Base-by-base conservation (phyloP, 2,329 filamentous ascomycete species). In the Epichloe scottii region DNA sequence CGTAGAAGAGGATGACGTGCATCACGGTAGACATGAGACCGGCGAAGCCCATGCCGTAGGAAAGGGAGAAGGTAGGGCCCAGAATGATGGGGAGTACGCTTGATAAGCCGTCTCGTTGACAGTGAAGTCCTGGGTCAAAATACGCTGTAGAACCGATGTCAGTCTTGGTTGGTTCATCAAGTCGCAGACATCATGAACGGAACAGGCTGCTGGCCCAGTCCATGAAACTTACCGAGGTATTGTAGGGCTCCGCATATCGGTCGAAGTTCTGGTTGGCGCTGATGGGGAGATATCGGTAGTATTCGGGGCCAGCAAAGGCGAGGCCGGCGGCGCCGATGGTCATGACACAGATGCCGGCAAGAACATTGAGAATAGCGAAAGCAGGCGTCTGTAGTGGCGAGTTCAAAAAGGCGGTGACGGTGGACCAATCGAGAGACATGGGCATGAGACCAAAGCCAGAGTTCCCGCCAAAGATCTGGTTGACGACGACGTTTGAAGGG, bases 361-460 rank as follows among this genome's bases (percentile, higher is more conserved):
- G 56, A 2, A 78, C 78, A 58, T 84, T 84, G 49, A 73, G 71
- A 50, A 82, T 76, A 14, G 78, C 79, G 59, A 79, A 77, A 62
- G 74, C 79, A 2, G 79, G 79, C 1, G 77, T 72, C 51, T 81
- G 78, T 23, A 83, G 64, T 8, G 79, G 80, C n/a, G 73, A 77
- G 11, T 66, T 63, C 48, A 78, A 68, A 58, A 76, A 83, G 11
- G 74, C 78, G 1, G 75, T 72, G 53, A 82, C 70, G 49, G 79
- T 72, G 47, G 74, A 76, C 82, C 82, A 85, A 64, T 85, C 82
- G 52, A 86, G 79, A 0, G 81, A 83, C 14, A 84, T 73, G 11
- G 81, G 81, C 26, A 85, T 69, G 12, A 86, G 65, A 0, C 77
- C 79, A 4, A 85, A 66, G 0, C 82, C 81, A 5, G 76, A 76